Evolutionary conservation across 2,329 filamentous ascomycete species (phyloP), one percentile per base, ranked within the genome.

Genomic region (Pestalotiopsis sp.): DNA sequence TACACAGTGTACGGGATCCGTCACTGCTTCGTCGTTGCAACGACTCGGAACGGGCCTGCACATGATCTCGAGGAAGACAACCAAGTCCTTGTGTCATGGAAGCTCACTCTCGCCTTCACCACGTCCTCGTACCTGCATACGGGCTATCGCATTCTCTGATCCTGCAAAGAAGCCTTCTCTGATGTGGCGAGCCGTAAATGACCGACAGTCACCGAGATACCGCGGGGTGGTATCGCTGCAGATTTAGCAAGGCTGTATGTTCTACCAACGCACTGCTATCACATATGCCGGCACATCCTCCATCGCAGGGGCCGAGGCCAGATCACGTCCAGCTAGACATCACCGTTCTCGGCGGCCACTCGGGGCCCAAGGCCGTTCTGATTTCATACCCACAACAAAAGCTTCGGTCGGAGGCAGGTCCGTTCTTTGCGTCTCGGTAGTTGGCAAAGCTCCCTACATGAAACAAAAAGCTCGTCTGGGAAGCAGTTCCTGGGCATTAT

Each of bases 111-210:
- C 60, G 31, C 11, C 27, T 39, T 38, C 20, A 63, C 7, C 38
- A 13, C 31, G 36, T 63, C 20, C 31, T 52, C 23, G 62, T 64
- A 64, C 39, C 62, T 64, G 62, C 62, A 27, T 49, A 64, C 31
- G 31, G 59, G 5, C 20, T 20, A 14, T n/a, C 31, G 27, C 59
- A 39, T 62, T 14, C 36, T 36, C 5, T 36, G 31, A 36, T 20
- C 27, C 11, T 36, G 27, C 59, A 62, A 36, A 62, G 59, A 20
- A 20, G 27, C 5, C 17, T 36, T 36, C 27, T 20, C 27, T 20
- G 7, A 36, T 20, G 12, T 36, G n/a, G 13, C 59, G 20, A 36
- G 27, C 59, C 59, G 59, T 36, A 39, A 62, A 38, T 38, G 59
- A 36, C 59, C 27, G 59, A 39, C n/a, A 38, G 59, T 12, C 25